A percentile compares a stretch with the other conserved stretches of the same genome.
phyloP scores from a whole-genome alignment of 805 yeast genomes.

The Jamesozyma piceae region DNA sequence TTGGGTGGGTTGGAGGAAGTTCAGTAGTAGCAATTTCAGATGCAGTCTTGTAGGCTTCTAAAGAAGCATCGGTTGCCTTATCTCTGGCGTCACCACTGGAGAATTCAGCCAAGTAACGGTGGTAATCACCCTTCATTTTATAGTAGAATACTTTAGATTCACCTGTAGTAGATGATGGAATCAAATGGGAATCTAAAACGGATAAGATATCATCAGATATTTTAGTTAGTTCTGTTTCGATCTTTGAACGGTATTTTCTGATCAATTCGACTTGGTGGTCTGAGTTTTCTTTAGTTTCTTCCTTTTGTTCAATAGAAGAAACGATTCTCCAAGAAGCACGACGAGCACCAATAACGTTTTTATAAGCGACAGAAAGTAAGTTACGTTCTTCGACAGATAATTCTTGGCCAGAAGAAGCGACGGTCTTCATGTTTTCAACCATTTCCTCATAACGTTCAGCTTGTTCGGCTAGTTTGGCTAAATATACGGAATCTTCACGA shows the following conservation, averaged over 20 bases:
- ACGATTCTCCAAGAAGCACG: conserved; percentile 98
- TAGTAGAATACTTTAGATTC: conserved; percentile 94
- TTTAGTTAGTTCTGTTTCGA: conserved; percentile 80
- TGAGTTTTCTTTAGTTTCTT: conserved; percentile 79
- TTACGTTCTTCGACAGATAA: conserved; percentile 94
- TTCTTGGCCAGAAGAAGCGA: conserved; percentile 89
- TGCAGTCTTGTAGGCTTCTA: conserved; percentile 88
- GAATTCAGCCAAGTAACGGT: conserved; percentile 94
- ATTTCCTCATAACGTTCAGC: conserved; percentile 98
- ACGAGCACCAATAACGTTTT: conserved; percentile 94
- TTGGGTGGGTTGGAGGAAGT: conserved; percentile 95
- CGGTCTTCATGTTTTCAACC: conserved; percentile 96
- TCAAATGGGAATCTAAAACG: conserved; percentile 77
- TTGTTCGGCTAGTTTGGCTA: conserved; percentile 95
- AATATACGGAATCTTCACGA: conserved; percentile 95
- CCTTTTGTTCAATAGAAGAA: conserved; percentile 92
- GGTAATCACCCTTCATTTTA: conserved; percentile 98
- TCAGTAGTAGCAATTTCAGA: conserved; percentile 92
- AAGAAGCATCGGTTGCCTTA: conserved; percentile 81
- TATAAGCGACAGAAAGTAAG: conserved; percentile 89
- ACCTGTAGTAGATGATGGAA: conserved; percentile 87
- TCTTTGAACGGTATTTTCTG: conserved; percentile 85
- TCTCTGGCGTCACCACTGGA: conserved; percentile 82
- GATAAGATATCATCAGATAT: conserved; percentile 86
- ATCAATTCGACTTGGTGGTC: conserved; percentile 79